Evolutionary conservation across 2,329 filamentous ascomycete species (phyloP).

Genomic region (Botrytis galanthina): DNA sequence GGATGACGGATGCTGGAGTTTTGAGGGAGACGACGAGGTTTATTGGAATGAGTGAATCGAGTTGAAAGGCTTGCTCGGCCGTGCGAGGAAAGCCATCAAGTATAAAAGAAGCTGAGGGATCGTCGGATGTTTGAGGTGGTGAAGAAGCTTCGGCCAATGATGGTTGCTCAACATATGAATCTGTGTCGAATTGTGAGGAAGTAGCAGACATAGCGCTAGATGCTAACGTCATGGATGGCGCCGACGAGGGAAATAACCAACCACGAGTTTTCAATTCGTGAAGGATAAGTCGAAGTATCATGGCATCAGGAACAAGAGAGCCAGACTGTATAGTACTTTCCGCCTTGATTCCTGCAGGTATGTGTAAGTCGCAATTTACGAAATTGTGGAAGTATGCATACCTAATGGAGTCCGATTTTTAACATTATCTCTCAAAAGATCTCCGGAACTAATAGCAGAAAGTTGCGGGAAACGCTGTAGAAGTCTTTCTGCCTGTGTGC

Average conservation of each 20-base stretch:
- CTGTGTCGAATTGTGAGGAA: conserved; percentile 36
- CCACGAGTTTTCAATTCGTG: conserved; percentile 82
- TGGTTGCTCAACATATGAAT: conserved; percentile 33
- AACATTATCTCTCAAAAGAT: conserved; percentile 89
- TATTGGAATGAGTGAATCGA: conserved; percentile 84
- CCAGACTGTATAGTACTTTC: conserved; percentile 85
- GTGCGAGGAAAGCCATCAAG: conserved; percentile 96
- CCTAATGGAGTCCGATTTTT: conserved; percentile 82
- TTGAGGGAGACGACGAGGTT: conserved; percentile 87
- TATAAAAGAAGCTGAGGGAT: conserved; percentile 82
- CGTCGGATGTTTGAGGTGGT: conserved; percentile 55
- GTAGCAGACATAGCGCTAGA: conserved; percentile 39
- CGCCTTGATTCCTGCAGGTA: conserved; percentile 74
- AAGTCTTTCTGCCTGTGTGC: conserved; percentile 88
- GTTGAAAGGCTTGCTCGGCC: conserved; percentile 70
- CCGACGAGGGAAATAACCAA: conserved; percentile 63
- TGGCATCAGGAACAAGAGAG: conserved; percentile 83
- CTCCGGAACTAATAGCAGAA: conserved; percentile 88
- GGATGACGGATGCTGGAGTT: conserved; percentile 82
- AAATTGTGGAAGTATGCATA: conserved; percentile 43
- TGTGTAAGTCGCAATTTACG: conserved; percentile 7
- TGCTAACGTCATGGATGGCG: conserved; percentile 38
- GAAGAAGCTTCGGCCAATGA: conserved; percentile 39
- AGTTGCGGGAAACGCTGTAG: conserved; percentile 85
- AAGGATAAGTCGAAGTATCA: conserved; percentile 90